Percentiles rank a stretch among this genome's conserved stretches.
Conservation (phyloP, 108 stramenopile species). For the Stephanodiscus triporus region DNA sequence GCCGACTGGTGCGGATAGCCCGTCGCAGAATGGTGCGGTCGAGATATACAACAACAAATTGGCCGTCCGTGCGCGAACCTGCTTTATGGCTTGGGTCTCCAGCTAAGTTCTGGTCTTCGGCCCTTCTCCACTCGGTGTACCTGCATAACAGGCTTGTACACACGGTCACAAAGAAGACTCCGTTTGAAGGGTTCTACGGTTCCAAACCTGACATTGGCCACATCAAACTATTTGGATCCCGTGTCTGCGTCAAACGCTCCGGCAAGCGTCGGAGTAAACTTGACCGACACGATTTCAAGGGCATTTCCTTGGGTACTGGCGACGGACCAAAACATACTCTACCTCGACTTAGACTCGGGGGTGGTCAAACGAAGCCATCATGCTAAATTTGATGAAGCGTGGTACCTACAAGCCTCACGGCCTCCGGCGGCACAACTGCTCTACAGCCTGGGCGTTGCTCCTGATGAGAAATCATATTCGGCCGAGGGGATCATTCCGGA, state of each 20-base stretch:
- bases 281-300: not conserved
- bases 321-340: not conserved
- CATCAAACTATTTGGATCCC: not conserved
- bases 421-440: no score
- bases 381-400: not conserved
- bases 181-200: not conserved
- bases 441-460: no score
- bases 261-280: not conserved
- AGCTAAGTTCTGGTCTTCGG: not conserved
- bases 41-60: no score
- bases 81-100: not conserved
- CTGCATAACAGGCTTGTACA: not conserved
- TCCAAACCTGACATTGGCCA: not conserved
- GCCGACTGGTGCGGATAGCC: not conserved
- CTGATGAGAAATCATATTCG: no score
- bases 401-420: no score
- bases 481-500: no score
- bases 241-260: not conserved
- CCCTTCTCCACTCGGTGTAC: not conserved
- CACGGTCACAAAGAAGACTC: not conserved
- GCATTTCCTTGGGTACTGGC: not conserved
- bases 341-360: not conserved
- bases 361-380: not conserved
- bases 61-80: not conserved
- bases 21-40: not conserved